These are phyloP conservation scores for Adansonia gregorii DNA, from an alignment of 441 rosid species.

Conservation along the genomic window DNA sequence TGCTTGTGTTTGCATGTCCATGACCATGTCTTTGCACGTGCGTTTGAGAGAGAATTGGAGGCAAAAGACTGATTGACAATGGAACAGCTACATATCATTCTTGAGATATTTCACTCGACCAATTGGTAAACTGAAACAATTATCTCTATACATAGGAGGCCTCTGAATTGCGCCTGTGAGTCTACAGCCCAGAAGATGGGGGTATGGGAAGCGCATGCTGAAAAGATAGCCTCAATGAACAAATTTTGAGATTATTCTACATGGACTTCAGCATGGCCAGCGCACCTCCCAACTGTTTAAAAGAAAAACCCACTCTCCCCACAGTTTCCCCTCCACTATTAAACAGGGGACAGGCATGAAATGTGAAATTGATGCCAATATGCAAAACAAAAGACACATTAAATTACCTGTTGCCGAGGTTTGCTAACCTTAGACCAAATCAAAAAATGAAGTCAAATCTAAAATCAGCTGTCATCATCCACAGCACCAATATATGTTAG, in stretches of 20 bases:
- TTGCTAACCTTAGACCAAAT: slow-evolving; percentile 31
- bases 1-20: neutral
- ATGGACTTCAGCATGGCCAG: slow-evolving; percentile 14
- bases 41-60: neutral
- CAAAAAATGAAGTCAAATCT: slow-evolving; percentile 42
- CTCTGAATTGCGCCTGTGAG: slow-evolving; percentile 45
- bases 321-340: slow-evolving; percentile 30
- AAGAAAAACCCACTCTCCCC: slow-evolving; percentile 33
- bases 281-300: slow-evolving; percentile 24
- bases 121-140: slow-evolving; percentile 52
- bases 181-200: slow-evolving; percentile 35
- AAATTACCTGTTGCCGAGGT: slow-evolving; percentile 37
- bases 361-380: slow-evolving; percentile 28
- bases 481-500: slow-evolving; percentile 86
- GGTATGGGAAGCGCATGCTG: slow-evolving; percentile 34
- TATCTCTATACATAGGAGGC: slow-evolving; percentile 58
- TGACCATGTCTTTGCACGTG: too few species aligned
- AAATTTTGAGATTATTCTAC: slow-evolving; percentile 30
- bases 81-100: slow-evolving; percentile 47
- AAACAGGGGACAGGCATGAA: slow-evolving; percentile 33
- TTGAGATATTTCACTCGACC: slow-evolving; percentile 47
- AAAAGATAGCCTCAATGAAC: slow-evolving; percentile 27
- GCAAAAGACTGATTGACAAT: slow-evolving; percentile 38
- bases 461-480: slow-evolving; percentile 86
- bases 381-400: slow-evolving; percentile 25